Evolutionary conservation across 495 filamentous ascomycete species (phyloP).

Genomic region (Neurospora sp.): DNA sequence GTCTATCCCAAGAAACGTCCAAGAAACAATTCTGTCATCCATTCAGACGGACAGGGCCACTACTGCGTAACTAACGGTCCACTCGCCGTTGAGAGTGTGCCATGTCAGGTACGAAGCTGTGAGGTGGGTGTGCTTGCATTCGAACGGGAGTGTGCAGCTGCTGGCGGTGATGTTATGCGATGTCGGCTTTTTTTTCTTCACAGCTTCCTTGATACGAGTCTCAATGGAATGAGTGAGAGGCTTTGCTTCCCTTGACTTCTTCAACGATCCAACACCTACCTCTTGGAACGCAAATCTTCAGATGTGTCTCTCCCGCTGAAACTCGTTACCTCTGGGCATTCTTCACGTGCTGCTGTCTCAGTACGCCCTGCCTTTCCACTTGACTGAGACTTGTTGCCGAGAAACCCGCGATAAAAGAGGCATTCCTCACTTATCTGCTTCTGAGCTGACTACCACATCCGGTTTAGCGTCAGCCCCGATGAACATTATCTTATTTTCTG

Average conservation of each 20-base stretch:
- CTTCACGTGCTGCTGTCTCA: not conserved
- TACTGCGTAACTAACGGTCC: not conserved
- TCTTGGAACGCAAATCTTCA: not conserved
- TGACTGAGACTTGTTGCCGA: not conserved
- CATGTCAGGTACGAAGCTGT: not conserved
- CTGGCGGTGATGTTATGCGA: not conserved
- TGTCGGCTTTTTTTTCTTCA: not conserved
- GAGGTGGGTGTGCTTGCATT: not conserved
- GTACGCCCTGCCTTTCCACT: no score
- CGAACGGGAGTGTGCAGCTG: not conserved
- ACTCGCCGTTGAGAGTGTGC: not conserved
- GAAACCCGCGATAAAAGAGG: not conserved
- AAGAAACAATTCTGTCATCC: not conserved
- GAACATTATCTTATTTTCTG: not conserved
- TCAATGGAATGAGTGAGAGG: not conserved
- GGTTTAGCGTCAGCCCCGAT: not conserved
- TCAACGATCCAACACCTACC: not conserved
- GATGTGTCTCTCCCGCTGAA: not conserved
- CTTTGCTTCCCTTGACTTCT: not conserved
- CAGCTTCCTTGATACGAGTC: not conserved
- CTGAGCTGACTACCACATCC: not conserved
- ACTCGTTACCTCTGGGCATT: not conserved
- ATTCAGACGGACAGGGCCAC: not conserved
- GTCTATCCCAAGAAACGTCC: not conserved
- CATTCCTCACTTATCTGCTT: not conserved